A percentile compares a stretch with the other conserved stretches of the same genome.
Evolutionary conservation across 2,329 filamentous ascomycete genomes (phyloP).

Genomic region (Trichoderma guizhouense): DNA sequence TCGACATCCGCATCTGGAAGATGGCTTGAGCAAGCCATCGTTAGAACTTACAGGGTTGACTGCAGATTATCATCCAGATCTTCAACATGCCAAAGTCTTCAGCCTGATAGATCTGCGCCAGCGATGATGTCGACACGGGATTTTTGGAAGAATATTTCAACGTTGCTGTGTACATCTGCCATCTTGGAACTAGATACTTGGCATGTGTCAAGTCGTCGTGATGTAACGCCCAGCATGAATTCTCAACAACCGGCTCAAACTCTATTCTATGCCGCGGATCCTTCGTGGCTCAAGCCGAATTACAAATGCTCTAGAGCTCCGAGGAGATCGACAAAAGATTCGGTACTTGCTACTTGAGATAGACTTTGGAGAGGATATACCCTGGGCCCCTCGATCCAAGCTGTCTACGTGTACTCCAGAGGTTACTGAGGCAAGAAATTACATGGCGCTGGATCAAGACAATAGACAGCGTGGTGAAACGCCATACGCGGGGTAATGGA

Average conservation of each 20-base stretch:
- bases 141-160: not conserved
- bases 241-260: not conserved
- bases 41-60: not conserved
- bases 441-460: not conserved
- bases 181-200: not conserved
- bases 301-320: not conserved
- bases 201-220: not conserved
- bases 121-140: too few species aligned
- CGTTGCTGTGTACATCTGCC: not conserved
- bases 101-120: not conserved
- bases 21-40: not conserved
- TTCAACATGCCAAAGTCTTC: not conserved
- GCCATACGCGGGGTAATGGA: conserved; percentile 3
- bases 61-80: not conserved
- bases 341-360: not conserved
- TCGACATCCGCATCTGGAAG: not conserved
- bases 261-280: not conserved
- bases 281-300: not conserved
- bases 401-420: not conserved
- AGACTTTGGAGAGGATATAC: not conserved
- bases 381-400: not conserved
- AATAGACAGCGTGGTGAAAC: not conserved
- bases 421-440: not conserved
- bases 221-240: not conserved
- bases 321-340: not conserved